Evolutionary conservation across 2,329 filamentous ascomycete genomes (phyloP).

Genomic region (Ophiocordyceps australis): DNA sequence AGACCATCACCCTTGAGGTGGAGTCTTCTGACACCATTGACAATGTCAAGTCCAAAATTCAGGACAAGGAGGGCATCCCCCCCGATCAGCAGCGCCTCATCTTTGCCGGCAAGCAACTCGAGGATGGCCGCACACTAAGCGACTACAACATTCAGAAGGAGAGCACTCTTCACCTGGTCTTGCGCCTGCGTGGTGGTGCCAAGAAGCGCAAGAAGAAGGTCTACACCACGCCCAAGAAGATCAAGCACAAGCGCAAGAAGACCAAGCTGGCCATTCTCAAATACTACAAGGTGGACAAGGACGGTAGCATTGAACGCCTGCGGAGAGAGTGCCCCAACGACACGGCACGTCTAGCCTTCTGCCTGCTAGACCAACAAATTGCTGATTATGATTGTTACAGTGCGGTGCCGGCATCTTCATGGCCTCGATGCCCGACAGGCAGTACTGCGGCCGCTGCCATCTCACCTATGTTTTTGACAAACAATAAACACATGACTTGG

Average conservation of each 20-base stretch:
- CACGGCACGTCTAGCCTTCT: conserved; percentile 35
- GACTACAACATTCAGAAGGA: conserved; percentile 99
- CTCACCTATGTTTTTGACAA: conserved; percentile 59
- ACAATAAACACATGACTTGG: conserved; percentile 25
- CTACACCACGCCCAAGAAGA: conserved; percentile 99
- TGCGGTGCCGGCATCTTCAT: conserved; percentile 99
- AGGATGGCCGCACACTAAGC: conserved; percentile 95
- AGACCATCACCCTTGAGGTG: conserved; percentile 99
- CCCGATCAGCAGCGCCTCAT: conserved; percentile 98
- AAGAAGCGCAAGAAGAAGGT: conserved; percentile 99
- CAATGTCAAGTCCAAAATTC: conserved; percentile 98
- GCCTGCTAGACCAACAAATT: not conserved
- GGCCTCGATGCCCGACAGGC: conserved; percentile 99
- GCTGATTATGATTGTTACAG: conserved; percentile 21
- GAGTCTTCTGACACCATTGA: conserved; percentile 99
- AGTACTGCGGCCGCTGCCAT: conserved; percentile 76
- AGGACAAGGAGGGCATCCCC: conserved; percentile 99
- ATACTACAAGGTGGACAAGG: conserved; percentile 99
- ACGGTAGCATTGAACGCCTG: conserved; percentile 99
- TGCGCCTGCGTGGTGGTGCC: conserved; percentile 92
- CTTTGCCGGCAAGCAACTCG: conserved; percentile 99
- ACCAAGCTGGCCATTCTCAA: conserved; percentile 99
- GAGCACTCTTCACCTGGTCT: conserved; percentile 93
- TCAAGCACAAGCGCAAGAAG: conserved; percentile 99
- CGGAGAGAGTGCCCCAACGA: conserved; percentile 91